phyloP scores from a whole-genome alignment of 1,284 basidiomycete species.

The Cutaneotrichosporon spelunceum region DNA sequence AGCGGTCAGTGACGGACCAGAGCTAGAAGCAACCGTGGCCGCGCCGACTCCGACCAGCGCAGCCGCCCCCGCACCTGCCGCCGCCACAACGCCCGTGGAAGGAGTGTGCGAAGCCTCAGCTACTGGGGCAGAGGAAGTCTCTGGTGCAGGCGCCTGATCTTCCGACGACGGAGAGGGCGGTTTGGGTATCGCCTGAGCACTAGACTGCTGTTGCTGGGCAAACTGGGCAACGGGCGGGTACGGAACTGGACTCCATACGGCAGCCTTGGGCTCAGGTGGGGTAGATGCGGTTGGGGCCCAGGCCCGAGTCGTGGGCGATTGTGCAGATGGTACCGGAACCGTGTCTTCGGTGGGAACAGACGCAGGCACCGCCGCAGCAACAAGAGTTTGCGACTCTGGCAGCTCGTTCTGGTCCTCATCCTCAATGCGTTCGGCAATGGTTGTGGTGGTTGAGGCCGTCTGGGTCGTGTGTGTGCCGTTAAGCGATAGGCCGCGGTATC shows the following conservation, averaged over 20 bases:
- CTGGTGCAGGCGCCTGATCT: neutral
- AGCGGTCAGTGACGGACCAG: neutral
- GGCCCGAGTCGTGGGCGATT: neutral
- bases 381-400: neutral
- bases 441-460: constrained; percentile 2
- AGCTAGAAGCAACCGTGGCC: neutral
- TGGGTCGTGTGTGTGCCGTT: constrained; percentile 18
- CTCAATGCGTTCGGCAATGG: constrained; percentile 7
- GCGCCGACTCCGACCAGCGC: neutral
- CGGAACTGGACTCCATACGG: constrained; percentile 1
- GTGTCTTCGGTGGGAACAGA: neutral
- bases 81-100: neutral
- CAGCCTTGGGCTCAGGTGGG: neutral
- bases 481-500: constrained; percentile 13
- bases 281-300: neutral
- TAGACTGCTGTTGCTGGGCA: neutral
- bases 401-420: neutral
- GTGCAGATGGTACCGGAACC: neutral
- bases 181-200: neutral
- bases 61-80: neutral
- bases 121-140: neutral
- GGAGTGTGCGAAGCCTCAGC: neutral
- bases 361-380: neutral
- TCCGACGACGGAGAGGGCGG: neutral
- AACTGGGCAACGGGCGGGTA: neutral